Percentiles rank a stretch among this genome's conserved stretches.
Conservation (phyloP, 139 green algal species). For the Prasinococcaceae sp. region DNA sequence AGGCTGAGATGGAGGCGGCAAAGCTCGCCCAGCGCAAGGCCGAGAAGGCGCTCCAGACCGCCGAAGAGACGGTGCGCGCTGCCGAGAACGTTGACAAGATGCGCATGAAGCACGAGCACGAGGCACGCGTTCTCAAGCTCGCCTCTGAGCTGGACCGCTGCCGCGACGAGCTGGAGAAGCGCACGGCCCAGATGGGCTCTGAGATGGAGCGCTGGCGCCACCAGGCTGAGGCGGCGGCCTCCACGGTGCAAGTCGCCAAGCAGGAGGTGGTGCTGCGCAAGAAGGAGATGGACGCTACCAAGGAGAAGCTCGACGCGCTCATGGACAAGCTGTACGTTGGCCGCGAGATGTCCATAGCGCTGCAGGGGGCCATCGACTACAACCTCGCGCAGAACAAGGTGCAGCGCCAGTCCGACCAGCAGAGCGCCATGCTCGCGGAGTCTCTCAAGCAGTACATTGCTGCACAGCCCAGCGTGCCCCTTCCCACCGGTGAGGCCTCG, state of each 20-base stretch:
- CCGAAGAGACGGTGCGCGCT: neutral
- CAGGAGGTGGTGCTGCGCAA: constrained; percentile 13
- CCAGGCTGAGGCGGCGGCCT: constrained; percentile 9
- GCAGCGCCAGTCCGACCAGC: neutral
- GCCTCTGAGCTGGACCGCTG: constrained; percentile 10
- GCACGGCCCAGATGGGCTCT: constrained; percentile 1
- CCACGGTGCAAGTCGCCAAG: constrained; percentile 7
- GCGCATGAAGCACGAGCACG: constrained; percentile 5
- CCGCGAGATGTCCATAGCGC: constrained; percentile 9
- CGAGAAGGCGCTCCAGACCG: neutral
- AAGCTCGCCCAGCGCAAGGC: neutral
- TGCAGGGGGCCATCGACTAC: constrained; percentile 15
- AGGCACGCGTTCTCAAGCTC: constrained; percentile 1
- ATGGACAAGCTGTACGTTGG: constrained; percentile 20
- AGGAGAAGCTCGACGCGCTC: constrained; percentile 19
- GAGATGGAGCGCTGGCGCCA: constrained; percentile 11
- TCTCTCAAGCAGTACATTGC: no score
- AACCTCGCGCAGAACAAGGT: neutral
- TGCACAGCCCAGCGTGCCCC: no score
- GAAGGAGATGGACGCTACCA: constrained; percentile 18
- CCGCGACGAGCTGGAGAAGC: constrained; percentile 1
- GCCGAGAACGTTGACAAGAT: constrained; percentile 1
- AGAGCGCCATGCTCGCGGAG: no score
- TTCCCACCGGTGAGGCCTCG: no score
- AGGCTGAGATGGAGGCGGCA: neutral